Evolutionary conservation across 2,329 filamentous ascomycete genomes (phyloP), one percentile per base, ranked within the genome.

Genomic region (Aphanocladium album): DNA sequence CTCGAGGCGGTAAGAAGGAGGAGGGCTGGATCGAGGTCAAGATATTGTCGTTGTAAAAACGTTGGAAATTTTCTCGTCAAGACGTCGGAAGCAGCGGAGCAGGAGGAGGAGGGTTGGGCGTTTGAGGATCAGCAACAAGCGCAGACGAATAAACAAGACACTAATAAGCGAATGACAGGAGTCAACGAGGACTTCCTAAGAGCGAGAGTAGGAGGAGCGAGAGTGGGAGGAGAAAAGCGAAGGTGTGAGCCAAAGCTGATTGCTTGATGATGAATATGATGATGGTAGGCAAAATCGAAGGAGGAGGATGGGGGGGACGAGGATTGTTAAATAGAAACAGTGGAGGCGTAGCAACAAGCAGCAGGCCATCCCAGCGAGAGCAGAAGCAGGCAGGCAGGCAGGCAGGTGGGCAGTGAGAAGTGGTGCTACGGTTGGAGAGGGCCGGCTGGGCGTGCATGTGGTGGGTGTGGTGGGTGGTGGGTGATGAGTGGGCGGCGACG

Each of bases 131-230:
- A 70, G 74, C 69, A 70, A 69, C 73, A 73, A 59, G 51, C 41
- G 72, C 74, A 75, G 76, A 77, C 77, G 73, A 74, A 76, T 79
- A 79, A 78, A 75, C 74, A 77, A 80, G 78, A 77, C 73, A 79
- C 74, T 74, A 72, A 73, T 75, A 78, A 88, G 85, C 85, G 85
- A 88, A 84, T 86, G 85, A 87, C 84, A 86, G 85, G 85, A 88
- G 85, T 80, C 85, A 77, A 81, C 85, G 85, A 88, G 85, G 85
- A 85, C 84, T 87, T 87, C 85, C 85, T 85, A 82, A 73, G 71
- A 71, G 71, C 56, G 60, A 60, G 45, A 51, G 56, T 67, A 66
- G 67, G 67, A 72, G 73, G 67, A 62, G 67, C 68, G 68, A 69
- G 73, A 72, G 46, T 46, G 39, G 57, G 72, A 72, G 68, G 70